Base-by-base conservation (phyloP, 495 filamentous ascomycete species). In the Penicillium pulvis region DNA sequence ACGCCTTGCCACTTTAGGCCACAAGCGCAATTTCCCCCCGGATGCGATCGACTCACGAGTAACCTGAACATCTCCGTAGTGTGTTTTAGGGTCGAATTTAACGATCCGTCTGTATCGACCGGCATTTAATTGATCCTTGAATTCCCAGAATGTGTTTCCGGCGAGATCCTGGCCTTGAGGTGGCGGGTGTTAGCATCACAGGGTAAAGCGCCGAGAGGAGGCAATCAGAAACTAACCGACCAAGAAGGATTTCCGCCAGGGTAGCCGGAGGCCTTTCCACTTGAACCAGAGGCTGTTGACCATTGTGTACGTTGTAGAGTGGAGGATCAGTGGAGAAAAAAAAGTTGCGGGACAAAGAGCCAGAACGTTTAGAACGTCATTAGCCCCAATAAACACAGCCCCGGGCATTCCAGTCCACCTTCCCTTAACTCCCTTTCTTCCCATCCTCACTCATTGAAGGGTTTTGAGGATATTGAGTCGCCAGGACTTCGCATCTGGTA, bases 121-220 rank as follows among this genome's bases (percentile, higher is more conserved):
- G 57, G 91, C 67, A 61, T 83, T 80, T 8, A 87, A 61, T 6
- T 78, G 72, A 64, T 91, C 85, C 58, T 85, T 86, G 77, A 96
- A 93, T 68, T 96, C 91, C 91, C 93, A 98, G 75, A 86, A 98
- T 24, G 92, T 97, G 75, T 97, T 98, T 20, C 92, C 92, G 39
- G 83, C 63, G 31, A 97, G 85, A 73, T 98, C 94, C 59, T 83
- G 78, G 61, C 94, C 93, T 96, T 1, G 43, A 23, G 39, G 35
- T 47, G 45, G 23, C 46, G 46, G 46, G 46, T 48, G 23, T 24
- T 51, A 66, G 63, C 45, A 60, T 62, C 0, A 54, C 30, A 23
- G 62, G 58, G 64, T 62, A 56, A 54, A 47, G 26, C 31, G 41
- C 33, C 7, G 51, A 44, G 42, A 23, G 44, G 52, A 44, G 14